These are phyloP conservation scores for Colletotrichum neosansevieriae DNA, from an alignment of 2,329 filamentous ascomycete genomes.

Conservation along the genomic window DNA sequence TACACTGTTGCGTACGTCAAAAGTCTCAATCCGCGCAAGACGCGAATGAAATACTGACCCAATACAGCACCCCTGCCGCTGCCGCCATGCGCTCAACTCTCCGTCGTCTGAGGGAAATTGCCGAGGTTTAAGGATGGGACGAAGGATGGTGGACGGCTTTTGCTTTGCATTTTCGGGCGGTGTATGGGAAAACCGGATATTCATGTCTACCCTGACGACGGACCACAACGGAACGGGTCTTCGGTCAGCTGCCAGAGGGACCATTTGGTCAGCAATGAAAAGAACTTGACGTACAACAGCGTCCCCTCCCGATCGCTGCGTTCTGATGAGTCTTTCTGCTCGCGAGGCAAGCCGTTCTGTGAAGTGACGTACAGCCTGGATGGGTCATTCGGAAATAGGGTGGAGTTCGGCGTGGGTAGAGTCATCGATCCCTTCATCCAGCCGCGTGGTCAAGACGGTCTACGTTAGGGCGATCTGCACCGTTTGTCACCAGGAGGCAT, in stretches of 20 bases:
- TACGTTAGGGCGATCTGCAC: slow-evolving; percentile 16
- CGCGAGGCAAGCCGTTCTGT: slow-evolving; percentile 18
- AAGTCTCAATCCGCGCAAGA: background rate
- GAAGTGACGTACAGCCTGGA: slow-evolving; percentile 19
- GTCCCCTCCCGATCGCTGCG: slow-evolving; percentile 35
- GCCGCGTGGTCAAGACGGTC: slow-evolving; percentile 1
- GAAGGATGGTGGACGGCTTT: slow-evolving; percentile 48
- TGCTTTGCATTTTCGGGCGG: slow-evolving; percentile 61
- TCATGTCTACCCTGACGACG: slow-evolving; percentile 57
- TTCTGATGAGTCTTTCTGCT: slow-evolving; percentile 14
- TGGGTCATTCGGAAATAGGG: slow-evolving; percentile 9
- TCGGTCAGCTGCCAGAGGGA: slow-evolving; percentile 51
- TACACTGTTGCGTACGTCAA: slow-evolving; percentile 93
- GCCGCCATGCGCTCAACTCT: slow-evolving; percentile 96
- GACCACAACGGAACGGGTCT: slow-evolving; percentile 49
- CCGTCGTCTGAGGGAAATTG: slow-evolving; percentile 96
- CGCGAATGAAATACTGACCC: slow-evolving; percentile 44
- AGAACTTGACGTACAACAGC: slow-evolving; percentile 45
- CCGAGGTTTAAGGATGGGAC: slow-evolving; percentile 80
- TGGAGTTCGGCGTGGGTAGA: slow-evolving; percentile 14
- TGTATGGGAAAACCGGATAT: slow-evolving; percentile 59
- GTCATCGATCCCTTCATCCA: slow-evolving; percentile 8
- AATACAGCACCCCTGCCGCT: slow-evolving; percentile 85
- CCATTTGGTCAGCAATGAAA: slow-evolving; percentile 59
- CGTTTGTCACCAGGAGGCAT: slow-evolving; percentile 4